A percentile compares a stretch with the other conserved stretches of the same genome.
Evolutionary conservation across 257 asterid genomes (phyloP).

Genomic region (Scutellaria barbata): DNA sequence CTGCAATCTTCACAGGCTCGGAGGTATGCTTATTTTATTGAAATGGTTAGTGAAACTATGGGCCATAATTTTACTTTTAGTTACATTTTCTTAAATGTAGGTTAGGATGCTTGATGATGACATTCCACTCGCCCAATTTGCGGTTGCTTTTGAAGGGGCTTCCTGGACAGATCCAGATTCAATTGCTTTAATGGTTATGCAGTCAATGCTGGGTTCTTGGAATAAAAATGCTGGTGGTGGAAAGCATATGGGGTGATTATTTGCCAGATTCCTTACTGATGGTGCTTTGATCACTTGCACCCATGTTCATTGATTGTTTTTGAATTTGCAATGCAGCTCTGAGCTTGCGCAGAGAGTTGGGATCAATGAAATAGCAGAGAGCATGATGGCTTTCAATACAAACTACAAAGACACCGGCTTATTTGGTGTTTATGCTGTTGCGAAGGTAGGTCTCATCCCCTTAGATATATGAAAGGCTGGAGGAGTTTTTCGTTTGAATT

Average conservation of each 20-base stretch:
- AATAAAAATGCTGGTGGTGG: constrained; percentile 75
- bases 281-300: constrained; percentile 12
- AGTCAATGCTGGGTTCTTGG: constrained; percentile 90
- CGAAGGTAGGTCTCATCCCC: constrained; percentile 57
- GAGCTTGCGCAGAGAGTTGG: constrained; percentile 78
- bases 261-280: not conserved
- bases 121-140: constrained; percentile 77
- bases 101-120: constrained; percentile 78
- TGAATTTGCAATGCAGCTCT: constrained; percentile 55
- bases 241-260: constrained; percentile 85
- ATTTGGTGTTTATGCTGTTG: constrained; percentile 92
- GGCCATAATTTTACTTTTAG: not conserved
- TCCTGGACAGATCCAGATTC: constrained; percentile 92
- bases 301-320: constrained; percentile 28
- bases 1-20: constrained; percentile 88
- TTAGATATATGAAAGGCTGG: not conserved
- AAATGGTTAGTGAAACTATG: constrained; percentile 21
- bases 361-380: constrained; percentile 81
- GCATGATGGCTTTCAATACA: constrained; percentile 92
- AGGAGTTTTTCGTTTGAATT: constrained; percentile 8
- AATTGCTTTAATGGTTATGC: constrained; percentile 77
- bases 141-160: constrained; percentile 92
- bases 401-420: constrained; percentile 92
- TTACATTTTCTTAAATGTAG: constrained; percentile 42
- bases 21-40: constrained; percentile 58